Base-by-base conservation (phyloP, 257 asterid species). In the Solanum neorickii region DNA sequence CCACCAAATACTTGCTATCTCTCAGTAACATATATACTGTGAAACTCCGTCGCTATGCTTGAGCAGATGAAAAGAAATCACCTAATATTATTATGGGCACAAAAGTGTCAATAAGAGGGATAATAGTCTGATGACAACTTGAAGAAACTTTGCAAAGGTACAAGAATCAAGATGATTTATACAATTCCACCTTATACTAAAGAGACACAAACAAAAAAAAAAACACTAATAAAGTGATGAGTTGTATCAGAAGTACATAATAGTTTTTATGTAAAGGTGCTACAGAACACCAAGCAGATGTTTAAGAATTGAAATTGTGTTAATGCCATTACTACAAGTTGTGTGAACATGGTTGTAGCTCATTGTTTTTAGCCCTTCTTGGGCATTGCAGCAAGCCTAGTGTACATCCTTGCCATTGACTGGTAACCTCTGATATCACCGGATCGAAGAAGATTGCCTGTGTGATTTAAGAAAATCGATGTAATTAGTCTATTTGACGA, bases 331-430 rank as follows among this genome's bases (percentile, higher is more conserved):
- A 42, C 16, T 77, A 77, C 62, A 77, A 76, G 14, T 23, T 20
- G 82, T 41, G 56, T 0, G 56, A 75, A 23, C 35, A 41, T 23
- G 47, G 39, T 37, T 56, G 82, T 15, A 42, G 41, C 70, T 85
- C 59, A 18, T 47, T 31, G 21, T 87, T 39, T 75, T 93, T 91
- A 96, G 23, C 99, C 97, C 88, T 94, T 94, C 92, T 95, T 97
- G 86, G 98, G 96, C 98, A 95, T 95, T 89, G 99, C 99, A 49
- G 99, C 99, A 85, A 97, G 99, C 90, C 97, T 91, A 60, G 99
- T 94, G 77, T 97, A 97, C 99, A 97, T 97, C 92, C 93, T 94
- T 86, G 99, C 99, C 99, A 97, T 97, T 37, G 98, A 95, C 70
- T 97, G 98, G 93, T 82, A 97, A 62, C 99, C 99, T 91, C 98